Evolutionary conservation across 768 basidiomycete species (phyloP).

Genomic region (Podaxis mareebaensis): DNA sequence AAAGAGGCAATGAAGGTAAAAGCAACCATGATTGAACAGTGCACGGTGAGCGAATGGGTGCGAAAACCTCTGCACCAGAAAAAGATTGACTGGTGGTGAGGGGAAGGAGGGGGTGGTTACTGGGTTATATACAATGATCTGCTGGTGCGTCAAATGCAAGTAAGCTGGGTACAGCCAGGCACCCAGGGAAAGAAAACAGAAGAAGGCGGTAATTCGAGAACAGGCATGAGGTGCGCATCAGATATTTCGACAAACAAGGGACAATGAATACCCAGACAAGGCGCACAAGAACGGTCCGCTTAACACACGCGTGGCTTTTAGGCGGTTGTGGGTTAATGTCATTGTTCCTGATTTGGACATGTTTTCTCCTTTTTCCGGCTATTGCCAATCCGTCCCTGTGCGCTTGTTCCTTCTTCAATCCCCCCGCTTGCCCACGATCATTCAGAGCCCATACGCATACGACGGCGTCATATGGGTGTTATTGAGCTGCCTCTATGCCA

Average conservation of each 20-base stretch:
- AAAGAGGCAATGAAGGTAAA: conserved; percentile 32
- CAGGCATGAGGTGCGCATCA: conserved; percentile 15
- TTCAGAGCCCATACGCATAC: background rate
- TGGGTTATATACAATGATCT: conserved; percentile 14
- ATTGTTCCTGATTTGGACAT: conserved; percentile 13
- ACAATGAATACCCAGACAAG: conserved; percentile 25
- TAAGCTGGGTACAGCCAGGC: background rate
- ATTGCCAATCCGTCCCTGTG: background rate
- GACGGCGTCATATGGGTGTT: background rate
- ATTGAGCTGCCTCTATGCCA: background rate
- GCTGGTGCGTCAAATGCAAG: background rate
- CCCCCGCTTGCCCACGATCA: background rate
- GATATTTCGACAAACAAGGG: conserved; percentile 21
- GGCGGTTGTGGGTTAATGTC: background rate
- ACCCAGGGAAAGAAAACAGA: conserved; percentile 7
- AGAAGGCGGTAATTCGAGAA: background rate
- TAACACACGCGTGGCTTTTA: background rate
- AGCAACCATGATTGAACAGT: conserved; percentile 30
- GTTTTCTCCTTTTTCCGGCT: background rate
- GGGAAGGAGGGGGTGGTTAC: conserved; percentile 15
- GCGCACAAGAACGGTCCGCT: conserved; percentile 10
- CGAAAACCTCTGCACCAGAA: conserved; percentile 6
- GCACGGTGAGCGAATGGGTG: conserved; percentile 22
- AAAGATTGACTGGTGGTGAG: conserved; percentile 9
- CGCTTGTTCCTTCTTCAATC: background rate